These are phyloP conservation scores for Phytophthora hibernalis DNA, from an alignment of 352 stramenopile genomes.

Conservation along the genomic window DNA sequence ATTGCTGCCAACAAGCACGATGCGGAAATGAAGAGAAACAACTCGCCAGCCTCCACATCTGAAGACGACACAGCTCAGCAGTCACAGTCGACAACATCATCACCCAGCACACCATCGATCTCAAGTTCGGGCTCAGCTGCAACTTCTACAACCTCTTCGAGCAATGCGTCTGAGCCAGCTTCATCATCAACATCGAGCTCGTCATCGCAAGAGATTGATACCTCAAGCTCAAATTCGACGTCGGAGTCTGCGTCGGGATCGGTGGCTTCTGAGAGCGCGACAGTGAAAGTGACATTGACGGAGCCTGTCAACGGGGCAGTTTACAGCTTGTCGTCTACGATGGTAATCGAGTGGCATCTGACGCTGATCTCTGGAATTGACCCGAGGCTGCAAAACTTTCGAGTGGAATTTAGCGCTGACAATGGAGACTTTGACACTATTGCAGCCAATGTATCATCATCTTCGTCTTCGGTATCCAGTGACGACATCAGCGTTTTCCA, in stretches of 20 bases:
- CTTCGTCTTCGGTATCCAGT: conserved; percentile 7
- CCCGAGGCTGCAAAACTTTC: conserved; percentile 36
- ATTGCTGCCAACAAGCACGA: conserved; percentile 26
- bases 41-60: conserved; percentile 3
- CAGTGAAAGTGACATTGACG: conserved; percentile 43
- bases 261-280: conserved; percentile 22
- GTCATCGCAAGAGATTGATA: conserved; percentile 1
- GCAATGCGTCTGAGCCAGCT: neutral
- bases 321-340: conserved; percentile 49
- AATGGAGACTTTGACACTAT: conserved; percentile 45
- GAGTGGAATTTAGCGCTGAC: conserved; percentile 61
- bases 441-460: conserved; percentile 21
- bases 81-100: conserved; percentile 2
- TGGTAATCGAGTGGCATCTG: conserved; percentile 57
- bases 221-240: conserved; percentile 19
- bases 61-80: conserved; percentile 5
- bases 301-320: conserved; percentile 51
- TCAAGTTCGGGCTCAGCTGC: conserved; percentile 6
- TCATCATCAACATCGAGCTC: conserved; percentile 1
- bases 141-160: neutral
- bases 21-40: neutral
- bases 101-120: neutral
- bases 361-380: conserved; percentile 27
- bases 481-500: conserved; percentile 34
- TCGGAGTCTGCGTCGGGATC: conserved; percentile 20